Base-by-base conservation (phyloP, 768 basidiomycete species). In the Mycena floridula region DNA sequence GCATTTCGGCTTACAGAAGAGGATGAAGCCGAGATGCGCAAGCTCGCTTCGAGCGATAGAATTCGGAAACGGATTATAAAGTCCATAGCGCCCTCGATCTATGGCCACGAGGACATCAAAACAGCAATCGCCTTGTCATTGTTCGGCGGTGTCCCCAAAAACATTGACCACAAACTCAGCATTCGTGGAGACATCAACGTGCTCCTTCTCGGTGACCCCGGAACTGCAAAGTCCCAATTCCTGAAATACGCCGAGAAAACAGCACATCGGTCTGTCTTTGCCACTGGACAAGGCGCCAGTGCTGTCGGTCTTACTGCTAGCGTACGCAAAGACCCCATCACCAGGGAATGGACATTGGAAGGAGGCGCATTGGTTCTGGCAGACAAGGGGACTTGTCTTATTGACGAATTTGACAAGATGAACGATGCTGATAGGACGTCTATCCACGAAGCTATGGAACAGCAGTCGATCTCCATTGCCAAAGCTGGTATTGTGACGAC, bases 391-490 rank as follows among this genome's bases (percentile, higher is more conserved):
- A 90, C 87, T 22, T 98, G 96, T 59, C 71, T 98, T 27, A 99
- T 99, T 53, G 96, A 99, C 66, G 96, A 98, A 63, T 98, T 99
- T 62, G 96, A 99, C 72, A 99, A 99, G 73, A 99, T 99, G 96
- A 98, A 98, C 65, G 96, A 98, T 56, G 78, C 90, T 13, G 95
- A 99, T 62, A 76, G 95, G 54, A 98, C 94, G 13, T 96, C 93
- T 4, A 98, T 99, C 56, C 96, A 98, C 71, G 96, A 99, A 63
- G 96, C 96, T 2, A 99, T 99, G 96, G 96, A 99, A 61, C 96
- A 99, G 66, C 96, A 98, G 62, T 88, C 91, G 11, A 99, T 99
- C 53, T 98, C 96, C 4, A 98, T 99, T 56, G 92, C 95, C 20
- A 99, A 99, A 60, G 96, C 96, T 13, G 96, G 96, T 35, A 99